A percentile compares a stretch with the other conserved stretches of the same genome.
Evolutionary conservation across 2,329 filamentous ascomycete species (phyloP).

Genomic region (Dryadomyces sulphureus): DNA sequence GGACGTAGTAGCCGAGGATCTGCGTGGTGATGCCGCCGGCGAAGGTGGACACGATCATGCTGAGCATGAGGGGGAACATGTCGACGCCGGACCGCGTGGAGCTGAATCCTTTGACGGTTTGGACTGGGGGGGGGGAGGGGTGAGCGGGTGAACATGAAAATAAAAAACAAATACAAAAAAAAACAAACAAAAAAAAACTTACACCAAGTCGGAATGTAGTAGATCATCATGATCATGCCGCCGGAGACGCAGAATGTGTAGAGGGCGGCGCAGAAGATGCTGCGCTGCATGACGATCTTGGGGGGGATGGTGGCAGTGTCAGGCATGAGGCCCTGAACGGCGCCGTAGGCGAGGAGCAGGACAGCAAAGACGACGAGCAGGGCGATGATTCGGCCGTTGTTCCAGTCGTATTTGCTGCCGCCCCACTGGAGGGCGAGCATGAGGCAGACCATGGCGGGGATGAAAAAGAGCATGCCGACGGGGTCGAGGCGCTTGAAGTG

Average conservation of each 20-base stretch:
- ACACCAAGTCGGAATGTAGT: slow-evolving; percentile 41
- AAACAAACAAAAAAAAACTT: slow-evolving; percentile 15
- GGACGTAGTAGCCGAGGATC: slow-evolving; percentile 44
- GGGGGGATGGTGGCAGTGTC: slow-evolving; percentile 42
- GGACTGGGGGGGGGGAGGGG: slow-evolving; percentile 19
- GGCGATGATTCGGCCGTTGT: slow-evolving; percentile 34
- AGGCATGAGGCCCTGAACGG: slow-evolving; percentile 36
- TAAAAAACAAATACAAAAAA: background rate
- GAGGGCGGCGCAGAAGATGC: slow-evolving; percentile 31
- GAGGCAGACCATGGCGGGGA: slow-evolving; percentile 44
- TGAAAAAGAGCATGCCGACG: slow-evolving; percentile 42
- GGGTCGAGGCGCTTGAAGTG: slow-evolving; percentile 41
- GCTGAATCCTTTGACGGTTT: slow-evolving; percentile 36
- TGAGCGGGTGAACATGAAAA: background rate
- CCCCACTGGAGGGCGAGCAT: slow-evolving; percentile 51
- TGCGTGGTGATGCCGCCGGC: slow-evolving; percentile 32
- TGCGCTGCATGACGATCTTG: slow-evolving; percentile 38
- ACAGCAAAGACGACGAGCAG: slow-evolving; percentile 36
- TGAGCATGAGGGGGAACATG: slow-evolving; percentile 41
- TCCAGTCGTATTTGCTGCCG: slow-evolving; percentile 37
- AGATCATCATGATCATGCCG: slow-evolving; percentile 24
- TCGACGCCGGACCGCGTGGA: slow-evolving; percentile 41
- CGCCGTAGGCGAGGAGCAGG: slow-evolving; percentile 29
- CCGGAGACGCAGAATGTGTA: slow-evolving; percentile 23
- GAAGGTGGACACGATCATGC: slow-evolving; percentile 36